A percentile compares a stretch with the other conserved stretches of the same genome.
phyloP scores from a whole-genome alignment of 768 basidiomycete species.

The Boletellus ananas region DNA sequence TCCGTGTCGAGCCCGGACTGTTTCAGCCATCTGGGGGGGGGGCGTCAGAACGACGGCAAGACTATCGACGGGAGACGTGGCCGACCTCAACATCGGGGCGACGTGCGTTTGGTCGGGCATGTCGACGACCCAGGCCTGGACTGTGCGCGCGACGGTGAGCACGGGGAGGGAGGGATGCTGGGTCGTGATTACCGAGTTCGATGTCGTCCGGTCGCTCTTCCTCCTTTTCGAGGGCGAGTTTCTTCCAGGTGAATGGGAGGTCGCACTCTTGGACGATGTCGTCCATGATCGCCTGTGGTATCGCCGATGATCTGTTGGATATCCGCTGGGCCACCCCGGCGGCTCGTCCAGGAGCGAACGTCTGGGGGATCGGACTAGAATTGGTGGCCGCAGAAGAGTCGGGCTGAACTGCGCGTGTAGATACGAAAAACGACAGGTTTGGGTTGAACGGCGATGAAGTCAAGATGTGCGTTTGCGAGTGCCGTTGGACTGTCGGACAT shows the following conservation, averaged over 20 bases:
- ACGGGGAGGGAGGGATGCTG: background rate
- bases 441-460: constrained; percentile 27
- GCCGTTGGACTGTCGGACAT: constrained; percentile 61
- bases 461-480: no score
- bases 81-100: constrained; percentile 58
- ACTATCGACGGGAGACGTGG: no score
- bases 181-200: constrained; percentile 28
- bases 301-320: background rate
- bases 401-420: constrained; percentile 46
- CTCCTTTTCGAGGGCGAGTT: constrained; percentile 48
- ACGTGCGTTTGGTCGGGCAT: constrained; percentile 59
- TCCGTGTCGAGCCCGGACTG: constrained; percentile 55
- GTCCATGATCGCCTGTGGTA: constrained; percentile 13
- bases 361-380: no score
- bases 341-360: constrained; percentile 33
- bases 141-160: constrained; percentile 33
- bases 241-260: constrained; percentile 65
- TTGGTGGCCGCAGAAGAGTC: constrained; percentile 67
- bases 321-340: constrained; percentile 3
- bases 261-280: constrained; percentile 53
- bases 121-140: constrained; percentile 75
- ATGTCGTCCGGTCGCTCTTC: constrained; percentile 62
- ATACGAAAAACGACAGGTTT: no score
- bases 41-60: background rate
- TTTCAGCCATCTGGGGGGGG: constrained; percentile 62